These are phyloP conservation scores for Meripilus lineatus DNA, from an alignment of 1,284 basidiomycete species.

Conservation along the genomic window DNA sequence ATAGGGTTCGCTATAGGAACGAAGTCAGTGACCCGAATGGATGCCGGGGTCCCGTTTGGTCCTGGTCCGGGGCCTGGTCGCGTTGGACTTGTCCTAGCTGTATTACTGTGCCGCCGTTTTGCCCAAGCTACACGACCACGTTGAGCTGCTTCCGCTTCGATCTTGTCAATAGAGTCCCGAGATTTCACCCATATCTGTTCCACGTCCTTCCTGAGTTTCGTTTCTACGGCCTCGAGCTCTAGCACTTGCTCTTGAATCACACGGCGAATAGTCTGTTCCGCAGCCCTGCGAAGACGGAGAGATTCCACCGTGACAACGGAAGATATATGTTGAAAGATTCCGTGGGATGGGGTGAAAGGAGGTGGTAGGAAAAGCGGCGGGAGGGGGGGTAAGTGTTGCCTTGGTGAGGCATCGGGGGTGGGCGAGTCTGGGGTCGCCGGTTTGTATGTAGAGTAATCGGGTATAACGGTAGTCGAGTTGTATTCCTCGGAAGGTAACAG, in stretches of 20 bases:
- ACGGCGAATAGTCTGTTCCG: slow-evolving; percentile 54
- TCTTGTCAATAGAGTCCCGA: slow-evolving; percentile 42
- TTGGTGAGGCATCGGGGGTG: slow-evolving; percentile 21
- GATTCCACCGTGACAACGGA: slow-evolving; percentile 53
- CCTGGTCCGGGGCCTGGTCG: slow-evolving; percentile 8
- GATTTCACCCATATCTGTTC: slow-evolving; percentile 61
- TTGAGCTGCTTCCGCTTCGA: slow-evolving; percentile 34
- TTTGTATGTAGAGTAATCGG: slow-evolving; percentile 10
- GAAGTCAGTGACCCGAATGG: slow-evolving; percentile 51
- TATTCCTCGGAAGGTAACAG: slow-evolving; percentile 38
- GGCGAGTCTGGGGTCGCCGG: slow-evolving; percentile 16
- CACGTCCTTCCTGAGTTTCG: slow-evolving; percentile 50
- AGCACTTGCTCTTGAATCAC: slow-evolving; percentile 52
- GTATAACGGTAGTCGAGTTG: slow-evolving; percentile 19
- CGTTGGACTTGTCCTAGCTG: slow-evolving; percentile 4
- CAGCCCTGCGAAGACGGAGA: slow-evolving; percentile 45
- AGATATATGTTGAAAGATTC: slow-evolving; percentile 62
- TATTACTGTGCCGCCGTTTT: slow-evolving; percentile 17
- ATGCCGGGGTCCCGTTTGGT: slow-evolving; percentile 21
- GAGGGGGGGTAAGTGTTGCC: slow-evolving; percentile 29
- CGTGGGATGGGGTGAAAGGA: slow-evolving; percentile 72
- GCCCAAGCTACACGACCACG: slow-evolving; percentile 1
- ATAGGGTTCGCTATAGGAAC: slow-evolving; percentile 40
- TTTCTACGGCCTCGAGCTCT: slow-evolving; percentile 54
- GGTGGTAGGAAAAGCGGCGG: slow-evolving; percentile 62